Base-by-base conservation (phyloP, 2,329 filamentous ascomycete species). In the Trichoderma lentiforme region DNA sequence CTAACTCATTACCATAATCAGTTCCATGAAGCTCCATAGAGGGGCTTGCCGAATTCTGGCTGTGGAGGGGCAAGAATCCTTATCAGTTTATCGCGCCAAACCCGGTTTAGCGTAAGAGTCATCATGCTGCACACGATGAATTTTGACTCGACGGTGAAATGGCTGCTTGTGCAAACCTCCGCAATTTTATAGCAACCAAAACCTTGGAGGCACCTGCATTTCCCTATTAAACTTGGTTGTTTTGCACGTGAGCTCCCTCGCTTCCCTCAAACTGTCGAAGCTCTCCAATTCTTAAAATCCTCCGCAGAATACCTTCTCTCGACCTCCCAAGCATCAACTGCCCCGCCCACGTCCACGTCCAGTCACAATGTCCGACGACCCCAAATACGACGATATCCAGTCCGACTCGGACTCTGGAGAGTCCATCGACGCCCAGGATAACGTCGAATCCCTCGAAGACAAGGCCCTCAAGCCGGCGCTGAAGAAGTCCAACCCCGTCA, bases 401-500 rank as follows among this genome's bases (percentile, higher is more conserved):
- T 92, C 91, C 75, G 92, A 93, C 76, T 90, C 88, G 66, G 87
- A 88, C 79, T 89, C 87, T 64, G 88, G 84, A 79, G 92, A 93
- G 80, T 92, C 90, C 71, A 81, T 89, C 74, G 86, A 90, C 74
- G 83, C 88, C 76, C 84, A 88, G 73, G 85, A 89, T 73, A 87
- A 88, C 66, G 85, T 85, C 73, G 83, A 91, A 75, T 88, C 89
- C 73, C 76, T 82, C 63, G 86, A 89, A 70, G 86, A 91, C 78
- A 91, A 93, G 86, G 88, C 89, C 71, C 83, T 90, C 79, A 97
- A 97, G 88, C 93, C 95, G 60, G 91, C 93, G 30, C 85, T 98
- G 83, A 98, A 98, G 88, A 94, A 94, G 84, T 80, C 81, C 67
- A 80, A 81, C 77, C 83, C 86, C 70, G 87, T 84, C 51, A 83